Base-by-base conservation (phyloP, 2,329 filamentous ascomycete species). In the Paracamarosporium sp. region DNA sequence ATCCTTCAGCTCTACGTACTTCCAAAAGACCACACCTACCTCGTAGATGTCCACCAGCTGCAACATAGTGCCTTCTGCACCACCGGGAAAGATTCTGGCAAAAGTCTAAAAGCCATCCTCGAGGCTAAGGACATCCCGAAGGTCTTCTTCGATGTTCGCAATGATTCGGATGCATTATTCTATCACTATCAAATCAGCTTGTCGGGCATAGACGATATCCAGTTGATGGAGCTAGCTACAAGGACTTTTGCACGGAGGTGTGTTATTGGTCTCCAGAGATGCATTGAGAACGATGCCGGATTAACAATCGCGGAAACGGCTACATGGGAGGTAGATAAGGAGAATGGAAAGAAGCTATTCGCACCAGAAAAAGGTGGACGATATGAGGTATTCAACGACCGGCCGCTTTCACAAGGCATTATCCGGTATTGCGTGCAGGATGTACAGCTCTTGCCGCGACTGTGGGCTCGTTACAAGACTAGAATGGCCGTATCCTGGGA, bases 21-120 rank as follows among this genome's bases (percentile, higher is more conserved):
- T 0, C 57, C 63, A n/a, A 45, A 13, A 12, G 44, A 43, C 41
- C 36, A 40, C 27, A 53, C 64, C 35, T 74, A 60, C 55, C 70
- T 76, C 13, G 56, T 76, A 52, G 71, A 77, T 60, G 55, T 77
- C 5, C 57, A 71, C 53, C 61, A 31, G 0, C 64, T 76, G 1
- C 61, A 64, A 17, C 28, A 24, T 25, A 33, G 55, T 50, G 69
- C 71, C 3, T 77, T 76, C 65, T 60, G 59, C 15, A 69, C 68
- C 12, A 15, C 55, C 27, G 9, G 56, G 52, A 20, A 17, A 33
- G 27, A 17, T 54, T n/a, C n/a, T n/a, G n/a, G 62, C 61, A 56
- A 17, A 45, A 73, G 67, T 0, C 57, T 76, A 22, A 73, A 72
- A 55, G 50, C 64, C 43, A 70, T 76, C 30, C 65, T 77, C 1